Evolutionary conservation across 345 rosid genomes (phyloP), one percentile per base, ranked within the genome.

Genomic region (Populus deltoides): DNA sequence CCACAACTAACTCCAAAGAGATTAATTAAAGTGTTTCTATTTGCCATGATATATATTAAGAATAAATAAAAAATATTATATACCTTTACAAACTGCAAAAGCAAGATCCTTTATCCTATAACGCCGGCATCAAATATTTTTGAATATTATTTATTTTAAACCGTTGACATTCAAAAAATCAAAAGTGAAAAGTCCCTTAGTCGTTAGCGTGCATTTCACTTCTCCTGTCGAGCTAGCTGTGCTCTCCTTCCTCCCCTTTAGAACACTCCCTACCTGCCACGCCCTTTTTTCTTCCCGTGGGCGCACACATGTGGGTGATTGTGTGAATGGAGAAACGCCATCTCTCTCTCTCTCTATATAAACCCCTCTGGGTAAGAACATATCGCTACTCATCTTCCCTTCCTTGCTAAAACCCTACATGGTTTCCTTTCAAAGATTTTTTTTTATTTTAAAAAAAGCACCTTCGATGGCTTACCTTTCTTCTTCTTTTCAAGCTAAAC

Each of bases 171-270:
- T 63, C 31, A 25, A 29, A 61, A 47, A 25, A 68, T 68, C 47
- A 63, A 72, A 77, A 77, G 65, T 13, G n/a, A n/a, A 62, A 47
- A 76, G 18, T 71, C 65, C 81, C 17, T 6, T n/a, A 61, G 79
- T 85, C 82, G 29, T 77, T 87, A 45, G 80, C 91, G 90, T 87
- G 88, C 63, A 18, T 66, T 75, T 81, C 82, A 85, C 85, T 76
- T 67, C 77, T 59, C 25, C 35, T 27, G 13, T 24, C 65, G 6
- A n/a, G 63, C 6, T n/a, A 57, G 62, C 62, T 8, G 24, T 12
- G 47, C 53, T 16, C 68, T 66, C 49, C 71, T 75, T 72, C 84
- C 72, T 67, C 41, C 15, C 49, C 45, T 57, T 72, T 29, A 29
- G 80, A 35, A 29, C 80, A 35, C 77, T 11, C 76, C 38, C 67